Conservation (phyloP, 345 rosid genomes). For the Camelina sativa region DNA sequence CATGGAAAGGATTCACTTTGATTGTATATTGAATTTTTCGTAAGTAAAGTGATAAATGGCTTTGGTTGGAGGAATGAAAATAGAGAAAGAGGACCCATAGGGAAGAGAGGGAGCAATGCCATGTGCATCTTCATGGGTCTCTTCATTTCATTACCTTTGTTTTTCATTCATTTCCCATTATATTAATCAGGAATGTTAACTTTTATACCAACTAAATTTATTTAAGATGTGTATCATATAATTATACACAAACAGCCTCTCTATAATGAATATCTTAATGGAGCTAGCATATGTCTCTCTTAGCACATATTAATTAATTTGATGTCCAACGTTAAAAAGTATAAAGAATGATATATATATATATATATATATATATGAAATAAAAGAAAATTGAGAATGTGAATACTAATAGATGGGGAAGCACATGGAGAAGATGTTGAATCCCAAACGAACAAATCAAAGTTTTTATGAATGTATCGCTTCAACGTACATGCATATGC, state of each 20-base stretch:
- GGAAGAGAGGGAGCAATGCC: conserved; percentile 54
- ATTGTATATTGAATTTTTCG: conserved; percentile 37
- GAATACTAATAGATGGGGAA: conserved; percentile 1
- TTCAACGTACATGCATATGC: conserved; percentile 21
- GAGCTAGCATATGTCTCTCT: conserved; percentile 9
- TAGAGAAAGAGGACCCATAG: conserved; percentile 38
- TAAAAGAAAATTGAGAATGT: neutral
- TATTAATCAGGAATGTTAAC: conserved; percentile 7
- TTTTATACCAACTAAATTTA: conserved; percentile 20
- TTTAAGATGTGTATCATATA: conserved; percentile 2
- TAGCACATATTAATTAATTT: neutral
- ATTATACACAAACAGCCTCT: neutral
- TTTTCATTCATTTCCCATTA: conserved; percentile 9
- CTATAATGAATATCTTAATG: neutral
- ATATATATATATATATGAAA: neutral
- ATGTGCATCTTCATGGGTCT: conserved; percentile 68
- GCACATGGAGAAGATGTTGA: conserved; percentile 38
- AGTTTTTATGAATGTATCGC: conserved; percentile 27
- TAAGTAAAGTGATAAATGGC: conserved; percentile 40
- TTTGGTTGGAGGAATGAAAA: conserved; percentile 37
- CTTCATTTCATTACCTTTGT: conserved; percentile 52
- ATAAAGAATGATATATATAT: neutral
- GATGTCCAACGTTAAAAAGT: neutral
- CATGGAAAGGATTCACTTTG: conserved; percentile 7
- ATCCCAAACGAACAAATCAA: conserved; percentile 21